Conservation (phyloP, 2,329 filamentous ascomycete species). For the Sarocladium brachiariae region DNA sequence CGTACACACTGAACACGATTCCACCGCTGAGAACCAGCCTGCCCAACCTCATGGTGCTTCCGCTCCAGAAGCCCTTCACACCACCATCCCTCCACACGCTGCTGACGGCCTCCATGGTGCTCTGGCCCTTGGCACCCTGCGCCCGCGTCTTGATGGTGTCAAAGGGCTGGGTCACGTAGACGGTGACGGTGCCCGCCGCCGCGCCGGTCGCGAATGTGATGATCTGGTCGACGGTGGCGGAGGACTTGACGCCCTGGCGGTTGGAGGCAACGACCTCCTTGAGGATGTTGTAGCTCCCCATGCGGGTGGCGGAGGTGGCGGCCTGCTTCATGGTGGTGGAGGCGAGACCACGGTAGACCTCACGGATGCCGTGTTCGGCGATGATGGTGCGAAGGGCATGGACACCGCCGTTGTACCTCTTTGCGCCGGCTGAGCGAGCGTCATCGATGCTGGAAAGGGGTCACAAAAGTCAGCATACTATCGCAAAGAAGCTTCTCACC, state of each 20-base stretch:
- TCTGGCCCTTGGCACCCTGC: slow-evolving; percentile 51
- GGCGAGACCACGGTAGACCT: slow-evolving; percentile 36
- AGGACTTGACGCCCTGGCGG: slow-evolving; percentile 16
- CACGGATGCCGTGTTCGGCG: slow-evolving; percentile 31
- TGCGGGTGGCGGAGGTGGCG: slow-evolving; percentile 37
- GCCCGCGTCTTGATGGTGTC: slow-evolving; percentile 58
- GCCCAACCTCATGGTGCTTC: slow-evolving; percentile 61
- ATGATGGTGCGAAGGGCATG: slow-evolving; percentile 28
- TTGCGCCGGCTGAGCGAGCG: slow-evolving; percentile 20
- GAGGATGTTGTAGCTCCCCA: slow-evolving; percentile 42
- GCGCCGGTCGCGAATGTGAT: slow-evolving; percentile 55
- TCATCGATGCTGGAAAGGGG: slow-evolving; percentile 26
- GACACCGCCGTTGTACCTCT: slow-evolving; percentile 21
- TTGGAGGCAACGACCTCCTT: slow-evolving; percentile 21
- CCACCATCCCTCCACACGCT: slow-evolving; percentile 51
- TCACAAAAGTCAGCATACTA: too few species aligned
- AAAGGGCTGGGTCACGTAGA: slow-evolving; percentile 53
- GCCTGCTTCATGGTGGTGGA: slow-evolving; percentile 42
- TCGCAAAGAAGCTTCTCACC: too few species aligned
- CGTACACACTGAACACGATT: slow-evolving; percentile 58
- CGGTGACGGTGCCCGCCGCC: slow-evolving; percentile 53
- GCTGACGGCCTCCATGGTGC: slow-evolving; percentile 48
- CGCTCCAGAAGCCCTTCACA: slow-evolving; percentile 56
- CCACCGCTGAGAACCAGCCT: slow-evolving; percentile 59
- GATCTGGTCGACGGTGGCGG: slow-evolving; percentile 6